These are phyloP conservation scores for Lophium mytilinum DNA, from an alignment of 495 filamentous ascomycete species.

Conservation along the genomic window DNA sequence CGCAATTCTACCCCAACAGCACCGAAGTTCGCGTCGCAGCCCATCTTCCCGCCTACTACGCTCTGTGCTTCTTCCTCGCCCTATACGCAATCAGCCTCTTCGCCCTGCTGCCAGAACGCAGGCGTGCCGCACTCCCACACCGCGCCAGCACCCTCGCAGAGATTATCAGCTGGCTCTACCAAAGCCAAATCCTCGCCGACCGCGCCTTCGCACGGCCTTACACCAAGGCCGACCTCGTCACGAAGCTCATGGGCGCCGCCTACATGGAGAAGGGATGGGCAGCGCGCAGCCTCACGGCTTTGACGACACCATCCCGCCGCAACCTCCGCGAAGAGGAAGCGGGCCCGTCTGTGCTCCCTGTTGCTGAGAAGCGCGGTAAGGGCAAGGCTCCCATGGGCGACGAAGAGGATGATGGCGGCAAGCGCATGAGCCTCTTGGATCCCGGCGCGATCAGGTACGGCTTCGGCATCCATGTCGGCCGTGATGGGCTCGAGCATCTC, in stretches of 20 bases:
- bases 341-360: background rate
- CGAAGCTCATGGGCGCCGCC: conserved; percentile 42
- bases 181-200: conserved; percentile 60
- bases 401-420: conserved; percentile 2
- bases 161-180: conserved; percentile 66
- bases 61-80: conserved; percentile 55
- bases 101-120: conserved; percentile 47
- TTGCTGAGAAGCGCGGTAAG: conserved; percentile 34
- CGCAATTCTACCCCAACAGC: conserved; percentile 51
- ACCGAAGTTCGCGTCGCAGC: conserved; percentile 52
- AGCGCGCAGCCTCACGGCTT: conserved; percentile 2
- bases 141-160: conserved; percentile 62
- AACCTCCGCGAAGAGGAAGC: conserved; percentile 11
- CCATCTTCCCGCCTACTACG: conserved; percentile 58
- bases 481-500: conserved; percentile 55
- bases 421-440: conserved; percentile 8
- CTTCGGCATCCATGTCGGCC: conserved; percentile 54
- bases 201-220: conserved; percentile 52
- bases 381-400: conserved; percentile 21
- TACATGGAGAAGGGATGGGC: conserved; percentile 17
- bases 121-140: conserved; percentile 54
- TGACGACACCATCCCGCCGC: conserved; percentile 10
- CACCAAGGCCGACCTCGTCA: conserved; percentile 55
- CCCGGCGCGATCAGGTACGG: conserved; percentile 42
- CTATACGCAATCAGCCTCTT: conserved; percentile 60